Percentiles rank a stretch among this genome's conserved stretches.
phyloP scores from a whole-genome alignment of 2,329 filamentous ascomycete species.

The Cladosporium sphaerospermum region DNA sequence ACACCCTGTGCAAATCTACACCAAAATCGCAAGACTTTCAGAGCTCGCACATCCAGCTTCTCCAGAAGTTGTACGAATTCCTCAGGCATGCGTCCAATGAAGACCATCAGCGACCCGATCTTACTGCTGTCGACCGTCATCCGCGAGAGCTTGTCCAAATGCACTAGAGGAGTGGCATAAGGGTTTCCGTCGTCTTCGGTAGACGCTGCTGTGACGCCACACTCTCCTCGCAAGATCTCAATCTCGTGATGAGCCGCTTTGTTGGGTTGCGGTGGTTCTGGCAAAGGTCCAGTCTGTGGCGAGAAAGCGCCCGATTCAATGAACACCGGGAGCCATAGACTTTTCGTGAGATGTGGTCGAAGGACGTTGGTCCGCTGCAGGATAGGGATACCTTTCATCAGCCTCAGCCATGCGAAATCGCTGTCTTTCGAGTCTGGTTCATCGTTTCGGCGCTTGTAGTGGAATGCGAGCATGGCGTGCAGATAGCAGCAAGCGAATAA shows the following conservation, averaged over 20 bases:
- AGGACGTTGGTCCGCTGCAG: slow-evolving; percentile 9
- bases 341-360: slow-evolving; percentile 1
- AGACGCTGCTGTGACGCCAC: neutral
- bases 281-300: slow-evolving; percentile 2
- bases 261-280: neutral
- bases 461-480: slow-evolving; percentile 7
- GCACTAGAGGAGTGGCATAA: slow-evolving; percentile 8
- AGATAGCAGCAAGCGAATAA: slow-evolving; percentile 12
- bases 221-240: slow-evolving; percentile 1
- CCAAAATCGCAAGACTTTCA: slow-evolving; percentile 9
- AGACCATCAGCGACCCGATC: slow-evolving; percentile 8
- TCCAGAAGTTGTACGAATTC: slow-evolving; percentile 3
- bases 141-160: neutral
- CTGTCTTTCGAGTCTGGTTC: neutral
- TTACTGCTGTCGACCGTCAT: slow-evolving; percentile 6
- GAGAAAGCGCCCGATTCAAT: slow-evolving; percentile 5
- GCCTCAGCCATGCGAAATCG: slow-evolving; percentile 7
- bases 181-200: slow-evolving; percentile 2
- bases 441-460: slow-evolving; percentile 4
- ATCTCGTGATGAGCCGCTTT: neutral
- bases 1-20: slow-evolving; percentile 1
- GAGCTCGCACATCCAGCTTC: neutral
- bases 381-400: slow-evolving; percentile 10
- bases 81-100: slow-evolving; percentile 11
- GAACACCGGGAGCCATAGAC: slow-evolving; percentile 9